Conservation (phyloP, 148 eudicot genomes). For the Persicaria maculosa region DNA sequence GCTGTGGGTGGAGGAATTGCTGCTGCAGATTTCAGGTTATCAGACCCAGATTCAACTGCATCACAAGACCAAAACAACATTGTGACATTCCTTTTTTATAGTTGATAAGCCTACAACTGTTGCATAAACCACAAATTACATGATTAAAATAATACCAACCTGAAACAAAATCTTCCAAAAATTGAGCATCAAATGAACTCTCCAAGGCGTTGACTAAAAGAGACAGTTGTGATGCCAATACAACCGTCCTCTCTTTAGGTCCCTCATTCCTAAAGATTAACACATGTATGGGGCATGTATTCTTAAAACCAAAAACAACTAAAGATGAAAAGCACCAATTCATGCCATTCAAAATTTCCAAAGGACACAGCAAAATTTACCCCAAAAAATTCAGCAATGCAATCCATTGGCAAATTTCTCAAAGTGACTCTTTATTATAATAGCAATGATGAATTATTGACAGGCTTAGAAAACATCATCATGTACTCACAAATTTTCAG, state of each 20-base stretch:
- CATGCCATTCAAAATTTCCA: neutral
- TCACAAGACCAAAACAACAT: slow-evolving; percentile 9
- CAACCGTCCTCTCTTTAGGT: slow-evolving; percentile 41
- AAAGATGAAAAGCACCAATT: neutral
- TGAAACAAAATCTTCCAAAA: slow-evolving; percentile 92
- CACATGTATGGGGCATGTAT: neutral
- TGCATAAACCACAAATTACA: slow-evolving; percentile 2
- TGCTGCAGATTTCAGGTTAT: slow-evolving; percentile 61
- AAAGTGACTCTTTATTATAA: neutral
- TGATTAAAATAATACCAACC: slow-evolving; percentile 30
- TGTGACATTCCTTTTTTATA: neutral
- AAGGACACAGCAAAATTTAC: neutral
- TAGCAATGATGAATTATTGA: neutral
- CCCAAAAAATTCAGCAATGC: neutral
- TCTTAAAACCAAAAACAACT: neutral
- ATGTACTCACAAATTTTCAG: slow-evolving; percentile 43
- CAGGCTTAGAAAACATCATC: neutral
- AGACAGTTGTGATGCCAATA: slow-evolving; percentile 85
- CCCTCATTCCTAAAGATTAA: slow-evolving; percentile 31
- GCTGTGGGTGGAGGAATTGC: slow-evolving; percentile 91
- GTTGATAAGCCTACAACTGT: neutral
- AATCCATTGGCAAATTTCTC: neutral
- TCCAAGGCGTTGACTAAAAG: slow-evolving; percentile 67
- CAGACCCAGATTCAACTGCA: slow-evolving; percentile 69
- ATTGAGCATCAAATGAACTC: slow-evolving; percentile 69